Conservation (phyloP, 768 basidiomycete genomes). For the Rhizopogon vinicolor region DNA sequence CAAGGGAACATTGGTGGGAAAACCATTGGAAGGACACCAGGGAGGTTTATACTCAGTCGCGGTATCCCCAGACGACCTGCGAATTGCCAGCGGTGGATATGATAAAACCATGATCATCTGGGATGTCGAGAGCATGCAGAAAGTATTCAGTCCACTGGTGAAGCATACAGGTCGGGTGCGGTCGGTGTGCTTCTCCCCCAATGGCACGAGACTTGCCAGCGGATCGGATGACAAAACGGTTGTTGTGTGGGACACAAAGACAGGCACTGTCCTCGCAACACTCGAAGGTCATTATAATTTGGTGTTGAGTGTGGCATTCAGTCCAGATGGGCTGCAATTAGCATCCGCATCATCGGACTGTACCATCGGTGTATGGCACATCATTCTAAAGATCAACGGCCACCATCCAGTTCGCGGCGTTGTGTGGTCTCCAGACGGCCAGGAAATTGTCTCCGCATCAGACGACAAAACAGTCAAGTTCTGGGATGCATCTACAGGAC, state of each 20-base stretch:
- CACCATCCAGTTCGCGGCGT: background rate
- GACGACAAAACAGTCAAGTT: too few relatives aligned
- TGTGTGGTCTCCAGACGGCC: background rate
- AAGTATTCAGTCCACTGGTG: background rate
- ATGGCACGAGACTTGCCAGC: background rate
- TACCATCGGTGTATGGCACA: background rate
- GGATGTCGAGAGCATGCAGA: background rate
- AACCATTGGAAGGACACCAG: background rate
- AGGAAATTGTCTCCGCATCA: background rate
- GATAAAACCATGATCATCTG: constrained; percentile 64
- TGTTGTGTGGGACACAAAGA: background rate
- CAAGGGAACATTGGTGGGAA: background rate
- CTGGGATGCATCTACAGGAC: too few relatives aligned
- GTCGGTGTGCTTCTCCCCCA: background rate
- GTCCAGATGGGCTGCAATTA: background rate
- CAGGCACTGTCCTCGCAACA: background rate
- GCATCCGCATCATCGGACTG: background rate
- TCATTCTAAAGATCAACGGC: background rate
- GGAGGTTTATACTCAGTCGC: background rate
- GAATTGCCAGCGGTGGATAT: background rate
- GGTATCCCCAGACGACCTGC: background rate
- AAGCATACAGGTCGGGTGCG: constrained; percentile 1
- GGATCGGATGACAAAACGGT: background rate
- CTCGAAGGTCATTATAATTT: background rate
- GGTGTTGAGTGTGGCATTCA: background rate